phyloP scores from a whole-genome alignment of 345 rosid genomes.

The Eucalyptus sp. region DNA sequence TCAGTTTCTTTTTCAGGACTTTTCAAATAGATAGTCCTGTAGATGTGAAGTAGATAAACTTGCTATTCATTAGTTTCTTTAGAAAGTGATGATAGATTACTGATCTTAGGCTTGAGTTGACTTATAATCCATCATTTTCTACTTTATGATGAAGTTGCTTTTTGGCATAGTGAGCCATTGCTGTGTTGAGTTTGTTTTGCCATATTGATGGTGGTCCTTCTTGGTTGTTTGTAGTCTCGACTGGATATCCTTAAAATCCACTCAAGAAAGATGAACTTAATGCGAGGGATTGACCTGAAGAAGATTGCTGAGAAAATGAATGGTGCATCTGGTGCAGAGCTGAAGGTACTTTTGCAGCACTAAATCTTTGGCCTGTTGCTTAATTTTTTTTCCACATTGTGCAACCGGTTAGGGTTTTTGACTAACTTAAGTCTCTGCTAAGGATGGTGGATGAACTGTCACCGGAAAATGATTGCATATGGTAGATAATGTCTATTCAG shows the following conservation, averaged over 20 bases:
- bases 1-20: neutral
- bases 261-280: constrained; percentile 92
- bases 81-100: neutral
- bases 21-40: neutral
- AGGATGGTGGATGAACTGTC: neutral
- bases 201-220: neutral
- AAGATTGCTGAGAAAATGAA: constrained; percentile 98
- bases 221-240: constrained; percentile 60
- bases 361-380: neutral
- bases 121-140: neutral
- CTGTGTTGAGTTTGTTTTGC: neutral
- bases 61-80: neutral
- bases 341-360: constrained; percentile 46
- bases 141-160: neutral
- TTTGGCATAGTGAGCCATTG: neutral
- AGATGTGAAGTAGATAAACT: neutral
- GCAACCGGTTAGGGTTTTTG: neutral
- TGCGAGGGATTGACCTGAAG: constrained; percentile 97
- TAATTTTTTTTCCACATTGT: neutral
- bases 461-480: neutral
- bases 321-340: constrained; percentile 99
- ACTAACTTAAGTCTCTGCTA: neutral
- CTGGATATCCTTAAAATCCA: constrained; percentile 90
- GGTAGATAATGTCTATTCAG: neutral
- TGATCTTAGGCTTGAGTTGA: neutral